Conservation (phyloP, 257 asterid genomes). For the Gynochthodes officinalis region DNA sequence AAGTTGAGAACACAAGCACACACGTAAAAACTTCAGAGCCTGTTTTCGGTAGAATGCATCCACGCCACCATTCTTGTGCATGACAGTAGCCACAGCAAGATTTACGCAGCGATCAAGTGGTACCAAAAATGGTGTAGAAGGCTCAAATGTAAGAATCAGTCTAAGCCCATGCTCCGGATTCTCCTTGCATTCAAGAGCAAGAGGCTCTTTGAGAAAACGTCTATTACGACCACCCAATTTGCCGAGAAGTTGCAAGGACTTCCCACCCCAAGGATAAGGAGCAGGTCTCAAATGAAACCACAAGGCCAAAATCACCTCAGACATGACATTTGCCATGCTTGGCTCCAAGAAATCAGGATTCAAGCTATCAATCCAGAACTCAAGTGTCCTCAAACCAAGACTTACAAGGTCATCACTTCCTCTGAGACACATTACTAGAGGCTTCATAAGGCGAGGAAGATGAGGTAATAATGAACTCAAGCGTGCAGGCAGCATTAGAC, state of each 20-base stretch:
- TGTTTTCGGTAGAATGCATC: constrained; percentile 85
- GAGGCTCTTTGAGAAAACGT: constrained; percentile 97
- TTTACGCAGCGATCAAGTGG: constrained; percentile 96
- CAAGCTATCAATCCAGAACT: constrained; percentile 99
- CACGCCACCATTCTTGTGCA: constrained; percentile 63
- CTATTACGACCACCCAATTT: constrained; percentile 98
- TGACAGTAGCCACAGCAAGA: constrained; percentile 95
- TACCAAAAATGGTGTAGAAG: constrained; percentile 93
- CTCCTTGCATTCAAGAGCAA: constrained; percentile 97
- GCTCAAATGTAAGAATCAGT: constrained; percentile 94
- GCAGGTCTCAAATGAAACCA: constrained; percentile 98
- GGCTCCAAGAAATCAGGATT: constrained; percentile 99
- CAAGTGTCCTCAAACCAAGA: constrained; percentile 95
- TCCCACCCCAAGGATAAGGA: constrained; percentile 96
- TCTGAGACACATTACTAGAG: constrained; percentile 96
- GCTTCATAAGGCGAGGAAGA: constrained; percentile 96
- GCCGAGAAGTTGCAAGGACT: constrained; percentile 94
- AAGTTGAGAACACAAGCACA: constrained; percentile 94
- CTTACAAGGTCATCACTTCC: constrained; percentile 91
- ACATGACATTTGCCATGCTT: constrained; percentile 98
- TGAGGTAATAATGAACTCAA: constrained; percentile 91
- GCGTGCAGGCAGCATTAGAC: constrained; percentile 87
- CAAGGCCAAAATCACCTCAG: constrained; percentile 94
- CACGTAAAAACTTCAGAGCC: constrained; percentile 90
- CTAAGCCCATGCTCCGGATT: constrained; percentile 99